Conservation (phyloP, 768 basidiomycete species). For the Suillus subalutaceus region DNA sequence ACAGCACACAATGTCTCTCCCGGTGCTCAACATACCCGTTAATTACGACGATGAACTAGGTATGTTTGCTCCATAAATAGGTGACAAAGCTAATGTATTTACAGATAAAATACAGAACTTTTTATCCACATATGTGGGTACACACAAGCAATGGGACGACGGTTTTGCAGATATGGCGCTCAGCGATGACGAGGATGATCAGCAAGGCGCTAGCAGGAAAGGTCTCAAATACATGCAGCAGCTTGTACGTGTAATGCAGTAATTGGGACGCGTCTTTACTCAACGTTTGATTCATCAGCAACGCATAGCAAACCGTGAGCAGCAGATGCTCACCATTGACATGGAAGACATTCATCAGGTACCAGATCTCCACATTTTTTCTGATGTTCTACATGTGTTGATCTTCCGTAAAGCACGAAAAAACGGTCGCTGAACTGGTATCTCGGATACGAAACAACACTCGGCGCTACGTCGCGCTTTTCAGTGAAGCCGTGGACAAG, state of each 20-base stretch:
- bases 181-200: conserved; percentile 49
- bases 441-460: conserved; percentile 81
- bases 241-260: conserved; percentile 56
- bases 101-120: conserved; percentile 73
- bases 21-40: conserved; percentile 59
- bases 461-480: conserved; percentile 86
- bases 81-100: conserved; percentile 10
- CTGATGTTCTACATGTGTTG: conserved; percentile 14
- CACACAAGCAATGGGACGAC: conserved; percentile 65
- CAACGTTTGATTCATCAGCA: conserved; percentile 53
- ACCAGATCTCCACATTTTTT: conserved; percentile 24
- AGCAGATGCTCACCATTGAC: conserved; percentile 86
- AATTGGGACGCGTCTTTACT: conserved; percentile 26
- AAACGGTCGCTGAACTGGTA: conserved; percentile 73
- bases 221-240: conserved; percentile 81
- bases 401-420: conserved; percentile 55
- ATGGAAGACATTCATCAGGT: conserved; percentile 85
- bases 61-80: conserved; percentile 22
- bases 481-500: conserved; percentile 88
- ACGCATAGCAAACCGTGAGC: conserved; percentile 91
- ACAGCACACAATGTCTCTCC: conserved; percentile 62
- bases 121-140: conserved; percentile 65
- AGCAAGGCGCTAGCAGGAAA: conserved; percentile 36
- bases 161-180: conserved; percentile 75
- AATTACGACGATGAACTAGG: conserved; percentile 78